Conservation (phyloP, 805 yeast species). For the Nakazawaea populi region DNA sequence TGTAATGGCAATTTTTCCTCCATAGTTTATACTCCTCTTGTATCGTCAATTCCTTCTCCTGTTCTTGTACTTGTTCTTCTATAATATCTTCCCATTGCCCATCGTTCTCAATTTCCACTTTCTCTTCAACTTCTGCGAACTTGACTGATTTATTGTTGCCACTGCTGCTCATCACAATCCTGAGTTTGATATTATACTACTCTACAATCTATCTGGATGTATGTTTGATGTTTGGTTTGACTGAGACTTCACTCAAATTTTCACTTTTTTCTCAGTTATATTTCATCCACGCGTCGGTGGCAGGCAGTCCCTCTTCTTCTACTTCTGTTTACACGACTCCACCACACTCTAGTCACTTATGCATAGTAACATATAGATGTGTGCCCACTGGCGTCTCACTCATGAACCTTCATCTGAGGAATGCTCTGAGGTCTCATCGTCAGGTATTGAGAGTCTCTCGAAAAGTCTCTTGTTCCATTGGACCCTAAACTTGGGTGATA, state of each 20-base stretch:
- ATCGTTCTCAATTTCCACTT: neutral
- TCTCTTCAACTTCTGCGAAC: neutral
- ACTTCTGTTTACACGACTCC: neutral
- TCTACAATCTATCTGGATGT: no score
- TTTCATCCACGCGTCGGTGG: no score
- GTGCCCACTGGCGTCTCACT: neutral
- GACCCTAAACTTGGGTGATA: conserved; percentile 1
- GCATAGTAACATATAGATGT: neutral
- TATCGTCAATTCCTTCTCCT: conserved; percentile 36
- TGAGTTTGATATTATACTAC: no score
- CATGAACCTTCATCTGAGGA: neutral
- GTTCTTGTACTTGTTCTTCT: conserved; percentile 7
- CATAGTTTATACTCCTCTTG: conserved; percentile 71
- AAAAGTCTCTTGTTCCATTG: conserved; percentile 2
- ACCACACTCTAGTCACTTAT: neutral
- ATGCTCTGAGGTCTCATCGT: neutral
- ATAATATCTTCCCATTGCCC: conserved; percentile 2
- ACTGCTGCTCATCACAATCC: neutral
- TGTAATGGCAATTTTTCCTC: conserved; percentile 74
- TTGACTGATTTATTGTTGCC: conserved; percentile 1
- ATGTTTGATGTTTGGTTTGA: no score
- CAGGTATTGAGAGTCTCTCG: neutral
- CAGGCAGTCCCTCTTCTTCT: no score
- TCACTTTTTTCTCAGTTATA: no score
- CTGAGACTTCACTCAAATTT: no score